phyloP scores from a whole-genome alignment of 192 early-diverging fungal species.

The Backusella mclennaniae region DNA sequence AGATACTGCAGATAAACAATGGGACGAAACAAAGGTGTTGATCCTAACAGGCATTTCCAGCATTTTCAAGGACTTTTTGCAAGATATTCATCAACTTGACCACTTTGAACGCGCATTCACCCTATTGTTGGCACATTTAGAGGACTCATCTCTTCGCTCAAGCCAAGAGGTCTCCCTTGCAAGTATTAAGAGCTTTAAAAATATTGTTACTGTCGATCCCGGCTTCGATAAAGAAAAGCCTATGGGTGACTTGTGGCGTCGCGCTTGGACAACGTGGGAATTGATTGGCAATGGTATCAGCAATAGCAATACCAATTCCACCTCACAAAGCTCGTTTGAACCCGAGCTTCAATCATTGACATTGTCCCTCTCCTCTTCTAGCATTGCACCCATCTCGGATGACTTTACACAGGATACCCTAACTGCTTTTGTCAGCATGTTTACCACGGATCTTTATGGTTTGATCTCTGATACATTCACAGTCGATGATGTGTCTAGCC shows the following conservation, averaged over 20 bases:
- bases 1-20: slow-evolving; percentile 71
- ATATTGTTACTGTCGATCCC: slow-evolving; percentile 52
- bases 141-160: slow-evolving; percentile 60
- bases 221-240: slow-evolving; percentile 23
- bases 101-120: slow-evolving; percentile 70
- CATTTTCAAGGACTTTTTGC: slow-evolving; percentile 66
- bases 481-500: slow-evolving; percentile 49
- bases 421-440: slow-evolving; percentile 57
- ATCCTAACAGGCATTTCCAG: slow-evolving; percentile 69
- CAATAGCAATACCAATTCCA: background rate
- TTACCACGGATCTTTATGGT: slow-evolving; percentile 57
- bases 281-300: slow-evolving; percentile 69
- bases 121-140: slow-evolving; percentile 71
- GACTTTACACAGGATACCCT: slow-evolving; percentile 74
- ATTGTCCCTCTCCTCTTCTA: slow-evolving; percentile 19
- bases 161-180: slow-evolving; percentile 79
- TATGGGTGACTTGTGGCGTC: slow-evolving; percentile 54
- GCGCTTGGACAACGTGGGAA: slow-evolving; percentile 69
- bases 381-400: slow-evolving; percentile 28
- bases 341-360: slow-evolving; percentile 29
- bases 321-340: background rate
- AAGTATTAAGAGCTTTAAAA: slow-evolving; percentile 66
- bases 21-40: slow-evolving; percentile 87
- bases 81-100: slow-evolving; percentile 54
- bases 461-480: slow-evolving; percentile 52